Evolutionary conservation across 1,284 basidiomycete species (phyloP).

Genomic region (Vanrija humicola): DNA sequence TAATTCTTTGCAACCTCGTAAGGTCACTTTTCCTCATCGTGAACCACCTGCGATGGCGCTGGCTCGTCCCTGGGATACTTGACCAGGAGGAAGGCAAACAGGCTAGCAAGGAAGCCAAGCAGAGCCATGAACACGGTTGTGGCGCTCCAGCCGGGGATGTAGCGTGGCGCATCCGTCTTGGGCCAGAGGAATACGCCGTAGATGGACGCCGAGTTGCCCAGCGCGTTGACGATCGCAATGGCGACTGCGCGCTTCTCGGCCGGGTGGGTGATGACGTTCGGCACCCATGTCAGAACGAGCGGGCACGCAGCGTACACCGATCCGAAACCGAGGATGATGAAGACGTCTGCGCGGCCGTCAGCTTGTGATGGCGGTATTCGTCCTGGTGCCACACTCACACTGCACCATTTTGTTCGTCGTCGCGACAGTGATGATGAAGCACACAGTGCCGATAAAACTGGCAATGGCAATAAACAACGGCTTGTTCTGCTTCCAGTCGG

Average conservation of each 20-base stretch:
- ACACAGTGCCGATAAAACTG: constrained; percentile 34
- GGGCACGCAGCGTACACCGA: constrained; percentile 51
- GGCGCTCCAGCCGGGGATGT: constrained; percentile 50
- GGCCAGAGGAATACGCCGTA: constrained; percentile 55
- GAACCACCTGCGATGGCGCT: too few relatives aligned
- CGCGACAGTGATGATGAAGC: constrained; percentile 50
- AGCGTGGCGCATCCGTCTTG: constrained; percentile 45
- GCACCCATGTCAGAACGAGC: constrained; percentile 49
- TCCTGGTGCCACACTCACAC: constrained; percentile 18
- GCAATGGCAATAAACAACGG: constrained; percentile 45
- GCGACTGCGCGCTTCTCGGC: constrained; percentile 50
- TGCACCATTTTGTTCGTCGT: constrained; percentile 45
- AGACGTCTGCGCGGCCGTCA: constrained; percentile 32
- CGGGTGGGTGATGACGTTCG: constrained; percentile 44
- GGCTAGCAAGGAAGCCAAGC: constrained; percentile 44
- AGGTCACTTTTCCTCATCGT: too few relatives aligned
- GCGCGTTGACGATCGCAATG: constrained; percentile 47
- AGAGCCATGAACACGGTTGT: constrained; percentile 45
- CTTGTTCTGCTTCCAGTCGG: constrained; percentile 50
- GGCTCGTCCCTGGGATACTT: too few relatives aligned
- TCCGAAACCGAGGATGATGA: constrained; percentile 52
- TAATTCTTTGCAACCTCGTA: too few relatives aligned
- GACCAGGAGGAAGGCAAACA: constrained; percentile 36
- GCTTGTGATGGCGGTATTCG: too few relatives aligned
- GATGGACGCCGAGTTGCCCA: constrained; percentile 47